Evolutionary conservation across 1,284 basidiomycete species (phyloP), one percentile per base, ranked within the genome.

Genomic region (Inonotus hispidus): DNA sequence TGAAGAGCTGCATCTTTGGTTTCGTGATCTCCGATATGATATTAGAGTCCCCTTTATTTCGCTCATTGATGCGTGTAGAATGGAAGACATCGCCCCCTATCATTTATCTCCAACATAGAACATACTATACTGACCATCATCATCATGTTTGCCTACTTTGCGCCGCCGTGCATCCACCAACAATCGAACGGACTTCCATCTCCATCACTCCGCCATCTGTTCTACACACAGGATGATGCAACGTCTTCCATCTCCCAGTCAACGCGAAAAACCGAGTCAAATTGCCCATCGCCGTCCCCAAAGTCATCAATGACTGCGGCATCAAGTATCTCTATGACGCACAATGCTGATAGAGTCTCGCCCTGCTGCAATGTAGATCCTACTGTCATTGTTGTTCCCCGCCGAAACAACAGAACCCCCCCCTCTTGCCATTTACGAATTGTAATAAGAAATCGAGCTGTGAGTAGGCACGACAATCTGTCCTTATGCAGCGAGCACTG

Each of bases 381-480:
- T 25, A n/a, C n/a, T n/a, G 47, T 50, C 25, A 50, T 50, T 6
- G n/a, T 50, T 50, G 47, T 13, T 32, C 21, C 35, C n/a, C 38
- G 45, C 21, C 10, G 45, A 47, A 10, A 19, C n/a, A 14, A 47
- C 16, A 11, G 45, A 47, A 19, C 45, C 53, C 21, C n/a, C 39
- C 11, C 32, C 53, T 29, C n/a, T n/a, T 54, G 53, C 32, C 32
- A 54, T 37, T 54, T 35, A 2, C 53, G 53, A 3, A 54, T 3
- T 54, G 35, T 27, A 7, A 54, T 27, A 2, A 54, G 32, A 29
- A 54, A 54, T 10, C 53, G 53, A 6, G 53, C 53, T 7, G 53
- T 54, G 14, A 54, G 53, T 2, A 54, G 32, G 23, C 53, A 54
- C 21, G 53, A 54, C 13, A 54, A 37, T 11, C 53, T 54, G 53